A percentile compares a stretch with the other conserved stretches of the same genome.
Evolutionary conservation across 2,329 filamentous ascomycete species (phyloP).

Genomic region (Xylaria sp.): DNA sequence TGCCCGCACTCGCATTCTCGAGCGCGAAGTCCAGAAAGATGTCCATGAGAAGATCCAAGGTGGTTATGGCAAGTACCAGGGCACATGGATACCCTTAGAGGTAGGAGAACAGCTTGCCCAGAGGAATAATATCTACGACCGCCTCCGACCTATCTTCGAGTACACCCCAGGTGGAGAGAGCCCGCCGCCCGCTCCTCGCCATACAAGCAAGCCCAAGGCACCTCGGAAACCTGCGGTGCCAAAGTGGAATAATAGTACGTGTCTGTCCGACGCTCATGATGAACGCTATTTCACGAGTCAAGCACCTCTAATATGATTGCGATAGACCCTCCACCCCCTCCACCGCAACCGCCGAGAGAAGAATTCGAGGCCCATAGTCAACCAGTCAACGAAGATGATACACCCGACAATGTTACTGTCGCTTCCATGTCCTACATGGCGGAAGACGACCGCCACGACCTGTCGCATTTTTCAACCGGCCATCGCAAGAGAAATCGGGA

Average conservation of each 20-base stretch:
- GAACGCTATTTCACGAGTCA: background rate
- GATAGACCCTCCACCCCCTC: conserved; percentile 53
- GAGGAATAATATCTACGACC: conserved; percentile 86
- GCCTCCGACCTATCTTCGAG: conserved; percentile 88
- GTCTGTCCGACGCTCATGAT: background rate
- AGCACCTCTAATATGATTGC: conserved; percentile 36
- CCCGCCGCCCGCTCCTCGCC: conserved; percentile 92
- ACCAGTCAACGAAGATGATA: conserved; percentile 78
- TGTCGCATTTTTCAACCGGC: conserved; percentile 70
- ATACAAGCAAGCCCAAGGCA: conserved; percentile 86
- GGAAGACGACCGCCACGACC: conserved; percentile 81
- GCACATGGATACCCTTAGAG: conserved; percentile 94
- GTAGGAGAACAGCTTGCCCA: conserved; percentile 84
- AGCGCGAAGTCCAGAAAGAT: conserved; percentile 96
- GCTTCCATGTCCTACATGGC: conserved; percentile 86
- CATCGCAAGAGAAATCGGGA: conserved; percentile 82
- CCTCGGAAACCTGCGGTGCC: conserved; percentile 73
- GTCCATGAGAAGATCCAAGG: conserved; percentile 98
- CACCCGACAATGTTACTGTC: conserved; percentile 83
- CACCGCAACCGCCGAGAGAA: conserved; percentile 60
- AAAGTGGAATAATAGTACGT: conserved; percentile 64
- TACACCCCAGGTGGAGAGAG: conserved; percentile 85
- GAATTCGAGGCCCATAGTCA: conserved; percentile 72
- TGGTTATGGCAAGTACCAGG: conserved; percentile 98
- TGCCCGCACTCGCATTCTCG: conserved; percentile 90